Conservation (phyloP, 495 filamentous ascomycete species). For the Lichenothelia convexa region DNA sequence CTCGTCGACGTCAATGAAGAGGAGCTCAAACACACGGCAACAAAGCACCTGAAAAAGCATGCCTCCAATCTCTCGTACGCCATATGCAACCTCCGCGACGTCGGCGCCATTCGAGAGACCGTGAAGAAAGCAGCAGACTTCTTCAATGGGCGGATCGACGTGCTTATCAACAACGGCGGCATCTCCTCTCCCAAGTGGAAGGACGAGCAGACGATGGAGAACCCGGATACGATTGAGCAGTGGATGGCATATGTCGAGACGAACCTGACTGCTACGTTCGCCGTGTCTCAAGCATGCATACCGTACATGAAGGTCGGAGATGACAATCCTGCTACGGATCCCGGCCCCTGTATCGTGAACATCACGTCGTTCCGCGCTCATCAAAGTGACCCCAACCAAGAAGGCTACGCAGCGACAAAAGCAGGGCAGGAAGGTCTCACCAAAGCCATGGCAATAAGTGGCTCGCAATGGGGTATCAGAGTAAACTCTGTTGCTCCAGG, state of each 20-base stretch:
- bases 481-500: slow-evolving; percentile 16
- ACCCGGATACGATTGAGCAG: slow-evolving; percentile 9
- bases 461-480: slow-evolving; percentile 9
- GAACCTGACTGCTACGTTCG: slow-evolving; percentile 10
- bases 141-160: slow-evolving; percentile 9
- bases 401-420: slow-evolving; percentile 14
- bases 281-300: slow-evolving; percentile 9
- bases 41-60: background rate
- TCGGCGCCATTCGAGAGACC: slow-evolving; percentile 3
- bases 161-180: slow-evolving; percentile 16
- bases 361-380: slow-evolving; percentile 17
- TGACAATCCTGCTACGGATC: background rate
- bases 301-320: slow-evolving; percentile 4
- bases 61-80: slow-evolving; percentile 1
- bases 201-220: slow-evolving; percentile 14
- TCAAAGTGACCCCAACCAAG: slow-evolving; percentile 15
- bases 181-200: slow-evolving; percentile 15
- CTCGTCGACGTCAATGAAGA: slow-evolving; percentile 11
- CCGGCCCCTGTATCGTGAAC: slow-evolving; percentile 14
- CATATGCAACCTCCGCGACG: slow-evolving; percentile 6
- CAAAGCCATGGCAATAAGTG: slow-evolving; percentile 14
- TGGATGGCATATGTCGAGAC: slow-evolving; percentile 10
- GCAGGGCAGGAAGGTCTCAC: slow-evolving; percentile 14
- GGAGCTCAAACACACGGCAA: slow-evolving; percentile 4
- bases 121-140: slow-evolving; percentile 1